Evolutionary conservation across 2,329 filamentous ascomycete genomes (phyloP), one percentile per base, ranked within the genome.

Genomic region (Epicoccum sorghinum): DNA sequence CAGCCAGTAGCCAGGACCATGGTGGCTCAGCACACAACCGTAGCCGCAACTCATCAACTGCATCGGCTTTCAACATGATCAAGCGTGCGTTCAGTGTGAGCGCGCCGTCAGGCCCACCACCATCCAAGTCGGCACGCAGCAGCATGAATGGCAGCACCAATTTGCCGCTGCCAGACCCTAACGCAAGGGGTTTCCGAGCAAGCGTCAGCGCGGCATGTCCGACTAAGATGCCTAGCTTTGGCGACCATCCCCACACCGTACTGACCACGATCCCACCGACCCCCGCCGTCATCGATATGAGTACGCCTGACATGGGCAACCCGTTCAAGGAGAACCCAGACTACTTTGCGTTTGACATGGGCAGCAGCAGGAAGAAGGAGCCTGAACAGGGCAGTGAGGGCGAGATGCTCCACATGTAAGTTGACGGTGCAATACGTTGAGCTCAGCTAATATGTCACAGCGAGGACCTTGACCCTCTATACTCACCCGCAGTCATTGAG

Each of bases 211-310:
- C 67, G 30, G 72, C 76, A 5, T 77, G 70, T 53, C 76, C 77
- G 0, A 78, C 72, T 1, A 71, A 66, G 37, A 71, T 78, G 67
- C 68, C 75, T 2, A 68, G 48, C 25, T 64, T 67, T 41, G 55
- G 65, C 14, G 67, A 68, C 8, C 61, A 67, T 55, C 66, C 61
- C 7, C 61, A 65, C 25, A 75, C 74, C 3, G 62, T 70, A 30
- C 55, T 79, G 41, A 66, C 67, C 8, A 71, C 73, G 0, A 77
- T 79, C 27, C 75, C 76, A n/a, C 75, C 72, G 3, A 79, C 75
- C 5, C 75, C 76, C n/a, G 47, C 62, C 13, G 51, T 57, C 10
- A 43, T 43, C 7, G 68, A 72, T 9, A 55, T 55, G 46, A 22
- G 37, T 10, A 22, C 52, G n/a, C 52, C 52, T 5, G 43, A 51